Base-by-base conservation (phyloP, 2,329 filamentous ascomycete species). In the Xylaria hypoxylon region DNA sequence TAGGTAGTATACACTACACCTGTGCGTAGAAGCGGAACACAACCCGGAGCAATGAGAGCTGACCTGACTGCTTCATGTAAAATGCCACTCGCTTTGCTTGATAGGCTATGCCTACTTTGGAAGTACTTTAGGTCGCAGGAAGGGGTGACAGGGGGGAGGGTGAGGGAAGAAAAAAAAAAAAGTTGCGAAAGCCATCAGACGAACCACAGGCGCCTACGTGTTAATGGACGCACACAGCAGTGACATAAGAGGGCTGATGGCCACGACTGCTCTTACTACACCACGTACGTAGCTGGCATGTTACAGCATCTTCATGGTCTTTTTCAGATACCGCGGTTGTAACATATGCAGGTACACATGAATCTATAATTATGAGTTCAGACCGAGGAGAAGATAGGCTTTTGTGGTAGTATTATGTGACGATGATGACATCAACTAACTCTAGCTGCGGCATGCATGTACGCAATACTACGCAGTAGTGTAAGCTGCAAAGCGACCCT, bases 181-280 rank as follows among this genome's bases (percentile, higher is more conserved):
- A 58, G 22, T 63, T 7, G 61, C 50, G 35, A 61, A 62, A 59
- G 45, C 13, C 51, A 62, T 62, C 47, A 57, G 66, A 68, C 65
- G 64, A 70, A 70, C 68, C 65, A 70, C 59, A 24, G 58, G 64
- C 55, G 65, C 60, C 52, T 65, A 69, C 68, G 68, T 69, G 65
- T 69, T 63, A 55, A 68, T 64, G 57, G 59, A 70, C 65, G 68
- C 65, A 64, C 61, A 44, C 40, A 69, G 64, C 44, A 69, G 64
- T 64, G 67, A 55, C 65, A 69, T 62, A 61, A 60, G 64, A 52
- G 61, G 61, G 64, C 40, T 52, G 52, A 62, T 59, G 67, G 59
- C 64, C 64, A 69, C 67, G 64, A 69, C 61, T 67, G 51, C 19
- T 61, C 52, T 60, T 55, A 59, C 57, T 63, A 59, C 50, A 52